phyloP scores from a whole-genome alignment of 1,139 yeast genomes.

The Torulaspora globosa region DNA sequence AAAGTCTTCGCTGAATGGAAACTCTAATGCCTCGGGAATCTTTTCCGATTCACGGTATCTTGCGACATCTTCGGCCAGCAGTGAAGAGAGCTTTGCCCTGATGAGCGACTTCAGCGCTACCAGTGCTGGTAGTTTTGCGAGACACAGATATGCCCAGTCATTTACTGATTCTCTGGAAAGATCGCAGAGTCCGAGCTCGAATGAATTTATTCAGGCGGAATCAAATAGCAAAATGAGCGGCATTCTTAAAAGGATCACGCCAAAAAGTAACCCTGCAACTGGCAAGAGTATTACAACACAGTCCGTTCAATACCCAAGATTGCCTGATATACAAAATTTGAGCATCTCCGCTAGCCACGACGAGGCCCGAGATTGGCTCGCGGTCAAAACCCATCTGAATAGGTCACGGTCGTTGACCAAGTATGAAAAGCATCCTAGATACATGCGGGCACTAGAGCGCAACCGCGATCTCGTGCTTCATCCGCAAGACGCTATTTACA shows the following conservation, averaged over 20 bases:
- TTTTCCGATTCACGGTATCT: constrained; percentile 33
- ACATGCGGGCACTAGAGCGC: constrained; percentile 61
- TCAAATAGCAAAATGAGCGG: constrained; percentile 27
- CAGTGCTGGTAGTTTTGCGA: constrained; percentile 77
- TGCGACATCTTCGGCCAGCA: constrained; percentile 32
- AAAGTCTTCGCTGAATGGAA: constrained; percentile 15
- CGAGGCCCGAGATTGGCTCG: constrained; percentile 44
- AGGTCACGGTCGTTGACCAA: constrained; percentile 72
- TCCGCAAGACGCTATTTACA: constrained; percentile 63
- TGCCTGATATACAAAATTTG: constrained; percentile 32
- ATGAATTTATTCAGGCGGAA: constrained; percentile 7
- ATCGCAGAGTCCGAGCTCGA: constrained; percentile 19
- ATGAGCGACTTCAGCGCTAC: constrained; percentile 76
- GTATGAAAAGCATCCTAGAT: constrained; percentile 65
- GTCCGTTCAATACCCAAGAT: constrained; percentile 23
- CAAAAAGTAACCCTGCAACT: constrained; percentile 15
- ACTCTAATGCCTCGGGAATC: constrained; percentile 18
- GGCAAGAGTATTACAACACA: neutral
- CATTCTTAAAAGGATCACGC: constrained; percentile 26
- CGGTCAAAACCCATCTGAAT: constrained; percentile 56
- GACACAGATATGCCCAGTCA: constrained; percentile 58
- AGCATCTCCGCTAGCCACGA: constrained; percentile 22
- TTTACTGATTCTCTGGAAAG: constrained; percentile 34
- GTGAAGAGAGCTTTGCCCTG: constrained; percentile 40
- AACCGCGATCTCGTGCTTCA: constrained; percentile 62